A percentile compares a stretch with the other conserved stretches of the same genome.
These are phyloP conservation scores for Eimeria falciformis DNA, from an alignment of 169 alveolate species.

Conservation along the genomic window DNA sequence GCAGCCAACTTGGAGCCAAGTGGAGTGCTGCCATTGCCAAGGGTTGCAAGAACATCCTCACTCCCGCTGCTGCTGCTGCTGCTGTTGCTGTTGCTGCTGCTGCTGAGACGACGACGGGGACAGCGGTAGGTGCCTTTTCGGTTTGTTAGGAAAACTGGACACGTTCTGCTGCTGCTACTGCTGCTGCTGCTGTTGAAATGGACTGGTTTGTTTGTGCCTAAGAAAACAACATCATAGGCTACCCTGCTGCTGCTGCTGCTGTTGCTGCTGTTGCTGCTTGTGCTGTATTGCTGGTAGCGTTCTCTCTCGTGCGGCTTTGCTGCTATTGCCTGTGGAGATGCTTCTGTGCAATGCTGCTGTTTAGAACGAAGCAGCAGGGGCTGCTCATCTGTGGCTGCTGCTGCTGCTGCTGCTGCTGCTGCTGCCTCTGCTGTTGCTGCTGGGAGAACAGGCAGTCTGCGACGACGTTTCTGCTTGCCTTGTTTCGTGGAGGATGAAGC, in stretches of 20 bases:
- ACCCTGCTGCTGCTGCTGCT: no score
- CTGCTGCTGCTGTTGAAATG: background rate
- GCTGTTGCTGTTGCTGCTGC: conserved; percentile 17
- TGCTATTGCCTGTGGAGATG: background rate
- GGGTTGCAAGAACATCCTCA: background rate
- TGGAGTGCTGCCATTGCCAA: background rate
- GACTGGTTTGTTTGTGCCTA: no score
- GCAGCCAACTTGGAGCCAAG: no score
- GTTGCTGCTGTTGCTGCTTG: background rate
- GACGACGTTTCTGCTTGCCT: no score
- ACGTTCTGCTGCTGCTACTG: no score
- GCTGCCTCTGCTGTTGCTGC: background rate
- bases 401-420: conserved; percentile 1
- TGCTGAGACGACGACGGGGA: background rate
- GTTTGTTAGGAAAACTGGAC: background rate
- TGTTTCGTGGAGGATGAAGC: no score
- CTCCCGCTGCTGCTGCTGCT: conserved; percentile 9
- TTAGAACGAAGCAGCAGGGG: background rate
- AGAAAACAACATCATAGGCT: no score
- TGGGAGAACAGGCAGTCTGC: no score
- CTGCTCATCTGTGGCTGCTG: background rate
- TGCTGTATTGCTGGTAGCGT: background rate
- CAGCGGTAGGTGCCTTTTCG: background rate
- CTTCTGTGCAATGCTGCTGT: background rate
- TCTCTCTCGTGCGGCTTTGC: background rate